Base-by-base conservation (phyloP, 2,329 filamentous ascomycete species). In the Cordyceps farinosa region DNA sequence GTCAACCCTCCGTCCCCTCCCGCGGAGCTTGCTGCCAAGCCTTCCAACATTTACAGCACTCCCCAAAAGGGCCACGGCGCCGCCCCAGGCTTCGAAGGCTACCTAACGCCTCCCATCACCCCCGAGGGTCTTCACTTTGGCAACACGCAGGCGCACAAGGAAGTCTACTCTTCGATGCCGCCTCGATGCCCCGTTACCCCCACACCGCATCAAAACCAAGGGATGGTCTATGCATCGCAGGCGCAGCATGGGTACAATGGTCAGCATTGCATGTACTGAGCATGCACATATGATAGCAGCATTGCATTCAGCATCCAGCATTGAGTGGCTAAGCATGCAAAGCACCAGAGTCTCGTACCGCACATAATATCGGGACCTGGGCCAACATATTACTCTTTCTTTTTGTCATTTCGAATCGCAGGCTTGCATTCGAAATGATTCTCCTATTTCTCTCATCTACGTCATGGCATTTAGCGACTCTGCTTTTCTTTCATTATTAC, bases 81-180 rank as follows among this genome's bases (percentile, higher is more conserved):
- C 58, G 77, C 79, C n/a, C 78, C 84, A 59, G 83, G 87, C 67
- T 85, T 87, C 44, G 84, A 91, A 68, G 91, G 91, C 64, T 92
- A 92, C 76, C 84, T 93, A 68, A 95, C 91, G 17, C 91, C 91
- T 32, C 91, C 91, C 1, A 94, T 95, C 73, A 95, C 91, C 0
- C 91, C 91, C 5, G 91, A 94, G 66, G 85, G 86, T 8, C 80
- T 84, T 58, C 80, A 79, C 68, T 87, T 44, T 42, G 42, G 55
- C 13, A 17, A 58, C 32, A 44, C 29, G 55, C 75, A 77, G 54
- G 74, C 76, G 69, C 73, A 75, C 56, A 82, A 82, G 70, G 82
- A 84, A 57, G 72, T 69, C 3, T 82, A 83, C 67, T 74, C 50
- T 17, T 32, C 76, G 30, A 60, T 81, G 36, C 79, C 82, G 22